Percentiles rank a stretch among this genome's conserved stretches.
Conservation (phyloP, 1,284 basidiomycete species). For the Hymenochaete sp. region DNA sequence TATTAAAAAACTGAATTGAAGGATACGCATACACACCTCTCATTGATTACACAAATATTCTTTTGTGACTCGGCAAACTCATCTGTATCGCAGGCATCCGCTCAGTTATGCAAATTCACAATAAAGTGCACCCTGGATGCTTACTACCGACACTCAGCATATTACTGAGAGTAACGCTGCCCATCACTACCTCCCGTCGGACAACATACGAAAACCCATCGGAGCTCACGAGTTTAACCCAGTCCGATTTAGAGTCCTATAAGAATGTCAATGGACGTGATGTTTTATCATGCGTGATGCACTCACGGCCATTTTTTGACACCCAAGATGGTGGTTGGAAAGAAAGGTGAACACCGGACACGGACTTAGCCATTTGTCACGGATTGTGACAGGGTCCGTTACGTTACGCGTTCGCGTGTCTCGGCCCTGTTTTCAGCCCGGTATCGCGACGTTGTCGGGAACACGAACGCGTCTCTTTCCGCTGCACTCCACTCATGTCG, state of each 20-base stretch:
- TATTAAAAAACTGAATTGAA: not conserved
- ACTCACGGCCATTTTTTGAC: not conserved
- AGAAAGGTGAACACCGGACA: too few species aligned
- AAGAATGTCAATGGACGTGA: not conserved
- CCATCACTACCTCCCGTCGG: constrained; percentile 43
- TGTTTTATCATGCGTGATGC: not conserved
- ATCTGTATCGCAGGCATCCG: constrained; percentile 25
- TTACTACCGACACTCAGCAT: constrained; percentile 32
- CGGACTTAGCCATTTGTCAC: not conserved
- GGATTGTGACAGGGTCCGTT: constrained; percentile 3
- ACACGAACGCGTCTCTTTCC: not conserved
- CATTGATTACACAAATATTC: constrained; percentile 39
- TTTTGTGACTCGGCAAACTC: constrained; percentile 43
- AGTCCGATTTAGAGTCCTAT: constrained; percentile 32
- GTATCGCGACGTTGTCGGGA: too few species aligned
- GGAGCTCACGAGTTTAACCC: constrained; percentile 53
- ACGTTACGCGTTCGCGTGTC: not conserved
- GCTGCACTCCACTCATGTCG: too few species aligned
- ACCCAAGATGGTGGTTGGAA: not conserved
- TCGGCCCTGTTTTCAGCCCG: not conserved
- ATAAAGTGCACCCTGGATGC: not conserved
- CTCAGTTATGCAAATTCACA: not conserved
- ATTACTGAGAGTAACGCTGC: constrained; percentile 48
- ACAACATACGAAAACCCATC: constrained; percentile 59
- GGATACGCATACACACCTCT: constrained; percentile 37